Conservation (phyloP, 75 land plant genomes). For the Pinus tabuliformis region DNA sequence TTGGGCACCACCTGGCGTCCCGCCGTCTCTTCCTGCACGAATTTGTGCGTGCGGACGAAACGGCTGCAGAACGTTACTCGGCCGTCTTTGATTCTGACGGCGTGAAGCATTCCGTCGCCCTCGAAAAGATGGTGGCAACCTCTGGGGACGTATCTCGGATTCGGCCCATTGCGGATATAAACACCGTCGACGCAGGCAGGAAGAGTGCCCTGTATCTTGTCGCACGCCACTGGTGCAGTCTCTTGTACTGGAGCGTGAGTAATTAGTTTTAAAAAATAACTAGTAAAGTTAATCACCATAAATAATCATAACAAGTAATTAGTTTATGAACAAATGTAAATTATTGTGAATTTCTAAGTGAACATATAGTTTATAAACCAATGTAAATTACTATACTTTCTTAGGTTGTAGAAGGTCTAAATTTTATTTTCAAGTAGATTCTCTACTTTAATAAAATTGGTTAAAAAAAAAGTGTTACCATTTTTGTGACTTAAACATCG, state of each 20-base stretch:
- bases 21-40: slow-evolving; percentile 28
- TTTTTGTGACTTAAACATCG: too few relatives aligned
- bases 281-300: too few relatives aligned
- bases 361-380: too few relatives aligned
- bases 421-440: too few relatives aligned
- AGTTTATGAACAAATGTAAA: too few relatives aligned
- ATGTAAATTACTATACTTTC: too few relatives aligned
- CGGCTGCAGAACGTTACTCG: slow-evolving; percentile 61
- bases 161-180: slow-evolving; percentile 87
- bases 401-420: too few relatives aligned
- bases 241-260: slow-evolving; percentile 68
- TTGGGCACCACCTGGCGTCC: slow-evolving; percentile 46
- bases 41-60: slow-evolving; percentile 63
- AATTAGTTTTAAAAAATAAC: too few relatives aligned
- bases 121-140: slow-evolving; percentile 75
- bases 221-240: slow-evolving; percentile 38
- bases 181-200: slow-evolving; percentile 61
- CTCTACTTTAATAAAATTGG: too few relatives aligned
- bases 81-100: slow-evolving; percentile 36
- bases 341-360: too few relatives aligned
- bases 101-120: slow-evolving; percentile 92
- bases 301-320: too few relatives aligned
- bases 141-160: slow-evolving; percentile 51
- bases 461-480: too few relatives aligned
- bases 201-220: slow-evolving; percentile 28